phyloP scores from a whole-genome alignment of 768 basidiomycete genomes.

The Amanita muscaria region DNA sequence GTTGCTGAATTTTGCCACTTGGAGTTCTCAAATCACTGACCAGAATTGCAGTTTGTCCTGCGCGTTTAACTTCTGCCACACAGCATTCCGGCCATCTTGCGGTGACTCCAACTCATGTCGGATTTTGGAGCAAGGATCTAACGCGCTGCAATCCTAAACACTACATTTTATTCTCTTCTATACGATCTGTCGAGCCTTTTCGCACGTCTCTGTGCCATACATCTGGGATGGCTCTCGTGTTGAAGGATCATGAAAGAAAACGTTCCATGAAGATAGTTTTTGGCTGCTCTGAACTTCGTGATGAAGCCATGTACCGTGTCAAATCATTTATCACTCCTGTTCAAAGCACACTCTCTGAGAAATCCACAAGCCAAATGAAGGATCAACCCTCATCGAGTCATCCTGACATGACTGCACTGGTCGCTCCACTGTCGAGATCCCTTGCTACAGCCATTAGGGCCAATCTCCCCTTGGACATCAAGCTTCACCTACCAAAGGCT shows the following conservation, averaged over 20 bases:
- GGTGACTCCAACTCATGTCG: constrained; percentile 28
- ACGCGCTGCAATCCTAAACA: constrained; percentile 29
- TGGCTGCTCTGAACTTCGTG: constrained; percentile 28
- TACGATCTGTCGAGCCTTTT: constrained; percentile 32
- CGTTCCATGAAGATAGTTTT: constrained; percentile 47
- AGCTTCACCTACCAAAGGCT: constrained; percentile 32
- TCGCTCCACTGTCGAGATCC: constrained; percentile 37
- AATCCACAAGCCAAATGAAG: neutral
- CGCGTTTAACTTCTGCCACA: constrained; percentile 26
- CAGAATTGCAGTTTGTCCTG: constrained; percentile 26
- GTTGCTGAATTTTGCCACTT: constrained; percentile 2
- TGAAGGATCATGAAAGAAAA: constrained; percentile 30
- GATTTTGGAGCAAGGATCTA: constrained; percentile 39
- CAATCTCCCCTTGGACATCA: constrained; percentile 22
- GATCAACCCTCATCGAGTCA: constrained; percentile 2
- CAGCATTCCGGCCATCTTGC: constrained; percentile 34
- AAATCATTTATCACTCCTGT: constrained; percentile 13
- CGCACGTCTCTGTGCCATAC: constrained; percentile 18
- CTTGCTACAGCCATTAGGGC: constrained; percentile 22
- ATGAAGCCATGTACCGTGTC: constrained; percentile 34
- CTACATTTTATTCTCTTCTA: constrained; percentile 31
- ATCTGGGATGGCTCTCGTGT: constrained; percentile 33
- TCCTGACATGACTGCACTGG: constrained; percentile 27
- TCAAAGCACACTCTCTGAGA: constrained; percentile 1
- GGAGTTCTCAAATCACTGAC: neutral